Evolutionary conservation across 306 rosid species (phyloP).

Genomic region (Medicago arabica): DNA sequence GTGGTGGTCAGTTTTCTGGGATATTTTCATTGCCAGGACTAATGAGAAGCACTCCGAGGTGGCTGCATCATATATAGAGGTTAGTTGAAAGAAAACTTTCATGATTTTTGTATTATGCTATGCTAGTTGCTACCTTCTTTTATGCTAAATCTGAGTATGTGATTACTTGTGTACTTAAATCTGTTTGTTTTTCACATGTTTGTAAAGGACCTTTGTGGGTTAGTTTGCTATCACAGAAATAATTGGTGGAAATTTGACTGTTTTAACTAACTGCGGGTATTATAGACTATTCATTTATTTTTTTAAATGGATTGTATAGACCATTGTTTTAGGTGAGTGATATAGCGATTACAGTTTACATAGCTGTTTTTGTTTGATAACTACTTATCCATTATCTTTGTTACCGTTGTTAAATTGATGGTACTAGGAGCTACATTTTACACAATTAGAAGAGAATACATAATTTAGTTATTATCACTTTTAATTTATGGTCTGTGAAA

Average conservation of each 20-base stretch:
- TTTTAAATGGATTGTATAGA: background rate
- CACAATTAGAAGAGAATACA: background rate
- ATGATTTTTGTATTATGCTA: background rate
- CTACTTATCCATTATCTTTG: constrained; percentile 11
- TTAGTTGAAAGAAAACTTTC: constrained; percentile 43
- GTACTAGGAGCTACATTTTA: constrained; percentile 14
- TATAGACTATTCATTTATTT: too few species aligned
- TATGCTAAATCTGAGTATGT: constrained; percentile 30
- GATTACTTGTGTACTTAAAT: constrained; percentile 4
- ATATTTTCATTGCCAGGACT: constrained; percentile 96
- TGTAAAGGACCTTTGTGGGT: constrained; percentile 16
- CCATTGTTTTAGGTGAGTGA: constrained; percentile 19
- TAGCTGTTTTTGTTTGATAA: constrained; percentile 17
- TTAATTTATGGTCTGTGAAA: constrained; percentile 46
- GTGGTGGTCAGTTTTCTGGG: constrained; percentile 99
- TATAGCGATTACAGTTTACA: constrained; percentile 25
- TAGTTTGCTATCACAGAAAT: background rate
- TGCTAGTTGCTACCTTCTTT: background rate
- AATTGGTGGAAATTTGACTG: background rate
- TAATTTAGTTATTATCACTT: constrained; percentile 19
- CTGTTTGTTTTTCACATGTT: background rate
- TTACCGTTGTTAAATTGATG: constrained; percentile 25
- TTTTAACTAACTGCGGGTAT: background rate
- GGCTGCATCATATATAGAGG: constrained; percentile 99
- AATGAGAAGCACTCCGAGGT: constrained; percentile 99